Evolutionary conservation across 805 yeast species (phyloP), one percentile per base, ranked within the genome.

Genomic region (Candida pseudofarinosa): DNA sequence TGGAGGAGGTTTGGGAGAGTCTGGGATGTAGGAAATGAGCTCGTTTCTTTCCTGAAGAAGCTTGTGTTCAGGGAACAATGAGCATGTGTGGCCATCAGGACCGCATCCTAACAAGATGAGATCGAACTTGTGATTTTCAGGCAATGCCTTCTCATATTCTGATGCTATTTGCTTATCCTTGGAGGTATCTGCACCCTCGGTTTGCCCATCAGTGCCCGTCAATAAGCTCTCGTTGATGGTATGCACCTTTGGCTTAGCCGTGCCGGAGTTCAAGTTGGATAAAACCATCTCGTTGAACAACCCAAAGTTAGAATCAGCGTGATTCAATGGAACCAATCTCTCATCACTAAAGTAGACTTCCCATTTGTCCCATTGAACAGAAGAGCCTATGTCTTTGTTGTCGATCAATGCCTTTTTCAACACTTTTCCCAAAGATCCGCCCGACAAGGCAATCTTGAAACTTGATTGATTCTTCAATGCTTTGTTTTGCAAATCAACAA

Each of bases 1-100:
- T 61, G 90, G 83, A 33, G 97, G 97, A 26, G 95, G 96, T 65
- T 90, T 90, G 62, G 97, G 97, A 8, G 95, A 85, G 60, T 89
- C 91, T 39, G 74, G 72, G 48, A 90, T 78, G 55, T 79, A 65
- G 7, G 90, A 79, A 44, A 89, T 82, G 34, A 64, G 62, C 46
- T 71, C 67, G 7, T 59, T 39, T 19, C 66, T 60, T 58, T 84
- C 91, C 31, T 74, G 49, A 43, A 89, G 71, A 54, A 88, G 72
- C 46, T 62, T 54, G 61, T 88, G 96, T 32, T 84, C 89, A 10
- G 97, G 97, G 77, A 89, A 89, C 49, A 89, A 71, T 1, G 97
- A 89, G 67, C 96, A 87, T 4, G 96, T 89, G 63, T 89, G 97
- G 32, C 97, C 97, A 57, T 89, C 97, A 30, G 97, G 97, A 5